These are phyloP conservation scores for Pythium pyrilobum DNA, from an alignment of 352 stramenopile genomes.

Conservation along the genomic window DNA sequence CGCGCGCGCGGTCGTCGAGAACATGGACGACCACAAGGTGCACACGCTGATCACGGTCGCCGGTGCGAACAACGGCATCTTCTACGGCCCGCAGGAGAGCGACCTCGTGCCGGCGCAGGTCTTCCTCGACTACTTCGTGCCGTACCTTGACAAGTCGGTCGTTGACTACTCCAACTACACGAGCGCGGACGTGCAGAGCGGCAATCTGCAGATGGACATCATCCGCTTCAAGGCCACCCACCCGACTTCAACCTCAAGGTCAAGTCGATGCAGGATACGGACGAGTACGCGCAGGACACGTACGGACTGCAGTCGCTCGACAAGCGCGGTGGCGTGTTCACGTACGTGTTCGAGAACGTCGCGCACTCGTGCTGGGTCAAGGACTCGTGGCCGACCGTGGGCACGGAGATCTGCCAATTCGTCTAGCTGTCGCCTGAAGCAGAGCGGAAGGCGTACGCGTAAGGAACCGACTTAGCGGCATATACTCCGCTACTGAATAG, in stretches of 20 bases:
- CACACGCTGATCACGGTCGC: constrained; percentile 37
- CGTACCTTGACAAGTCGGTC: constrained; percentile 4
- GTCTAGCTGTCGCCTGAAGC: no score
- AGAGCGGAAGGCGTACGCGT: no score
- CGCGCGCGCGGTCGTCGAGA: constrained; percentile 36
- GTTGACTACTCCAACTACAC: constrained; percentile 33
- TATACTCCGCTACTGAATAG: no score
- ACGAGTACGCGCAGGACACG: constrained; percentile 32
- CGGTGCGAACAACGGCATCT: constrained; percentile 42
- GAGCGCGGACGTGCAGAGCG: constrained; percentile 6
- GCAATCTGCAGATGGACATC: constrained; percentile 34
- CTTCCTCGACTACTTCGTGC: constrained; percentile 25
- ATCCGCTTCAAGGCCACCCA: constrained; percentile 17
- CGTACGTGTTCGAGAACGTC: constrained; percentile 22
- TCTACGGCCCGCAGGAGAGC: constrained; percentile 33
- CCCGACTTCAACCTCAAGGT: constrained; percentile 26
- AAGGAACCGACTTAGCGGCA: no score
- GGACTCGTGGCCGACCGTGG: constrained; percentile 9
- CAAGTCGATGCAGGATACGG: constrained; percentile 29
- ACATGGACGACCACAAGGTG: constrained; percentile 52
- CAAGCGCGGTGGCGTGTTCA: constrained; percentile 18
- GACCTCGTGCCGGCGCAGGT: constrained; percentile 28
- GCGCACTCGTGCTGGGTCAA: constrained; percentile 29
- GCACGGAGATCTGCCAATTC: no score
- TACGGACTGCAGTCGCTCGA: constrained; percentile 35